These are phyloP conservation scores for Friedmanniomyces endolithicus DNA, from an alignment of 495 filamentous ascomycete species.

Conservation along the genomic window DNA sequence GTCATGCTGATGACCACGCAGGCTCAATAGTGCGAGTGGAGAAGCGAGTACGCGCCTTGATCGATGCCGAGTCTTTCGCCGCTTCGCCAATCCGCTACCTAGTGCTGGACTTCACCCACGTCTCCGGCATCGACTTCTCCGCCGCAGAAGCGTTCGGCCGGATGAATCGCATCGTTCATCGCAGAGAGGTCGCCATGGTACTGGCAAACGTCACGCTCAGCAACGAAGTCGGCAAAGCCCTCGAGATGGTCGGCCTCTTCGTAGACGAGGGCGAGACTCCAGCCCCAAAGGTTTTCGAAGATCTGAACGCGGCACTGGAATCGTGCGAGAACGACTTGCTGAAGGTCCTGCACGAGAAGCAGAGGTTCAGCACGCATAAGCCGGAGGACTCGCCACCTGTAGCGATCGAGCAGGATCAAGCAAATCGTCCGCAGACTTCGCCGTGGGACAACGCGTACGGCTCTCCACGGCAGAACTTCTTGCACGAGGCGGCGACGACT, in stretches of 20 bases:
- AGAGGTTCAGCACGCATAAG: constrained; percentile 7
- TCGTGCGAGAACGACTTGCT: constrained; percentile 84
- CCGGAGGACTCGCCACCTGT: constrained; percentile 12
- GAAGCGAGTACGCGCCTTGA: constrained; percentile 64
- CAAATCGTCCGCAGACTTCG: constrained; percentile 3
- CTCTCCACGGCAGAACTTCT: constrained; percentile 66
- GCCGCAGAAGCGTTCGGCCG: constrained; percentile 88
- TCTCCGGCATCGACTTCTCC: constrained; percentile 89
- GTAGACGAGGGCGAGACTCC: constrained; percentile 46
- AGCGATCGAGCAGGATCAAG: constrained; percentile 1
- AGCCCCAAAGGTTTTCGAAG: constrained; percentile 54
- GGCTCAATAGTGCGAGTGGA: constrained; percentile 88
- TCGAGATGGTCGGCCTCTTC: constrained; percentile 68
- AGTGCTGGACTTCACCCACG: constrained; percentile 77
- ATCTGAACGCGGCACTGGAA: constrained; percentile 85
- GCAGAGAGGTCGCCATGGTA: constrained; percentile 61
- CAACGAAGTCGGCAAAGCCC: constrained; percentile 59
- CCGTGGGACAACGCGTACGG: constrained; percentile 45
- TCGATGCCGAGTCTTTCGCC: constrained; percentile 68
- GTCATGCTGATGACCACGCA: not conserved
- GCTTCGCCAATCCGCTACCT: constrained; percentile 72
- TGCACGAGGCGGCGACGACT: constrained; percentile 59
- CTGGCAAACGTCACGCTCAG: constrained; percentile 67
- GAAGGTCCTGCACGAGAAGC: constrained; percentile 65
- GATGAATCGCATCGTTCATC: constrained; percentile 67